Evolutionary conservation across 2,329 filamentous ascomycete genomes (phyloP), one percentile per base, ranked within the genome.

Genomic region (Zasmidium angulare): DNA sequence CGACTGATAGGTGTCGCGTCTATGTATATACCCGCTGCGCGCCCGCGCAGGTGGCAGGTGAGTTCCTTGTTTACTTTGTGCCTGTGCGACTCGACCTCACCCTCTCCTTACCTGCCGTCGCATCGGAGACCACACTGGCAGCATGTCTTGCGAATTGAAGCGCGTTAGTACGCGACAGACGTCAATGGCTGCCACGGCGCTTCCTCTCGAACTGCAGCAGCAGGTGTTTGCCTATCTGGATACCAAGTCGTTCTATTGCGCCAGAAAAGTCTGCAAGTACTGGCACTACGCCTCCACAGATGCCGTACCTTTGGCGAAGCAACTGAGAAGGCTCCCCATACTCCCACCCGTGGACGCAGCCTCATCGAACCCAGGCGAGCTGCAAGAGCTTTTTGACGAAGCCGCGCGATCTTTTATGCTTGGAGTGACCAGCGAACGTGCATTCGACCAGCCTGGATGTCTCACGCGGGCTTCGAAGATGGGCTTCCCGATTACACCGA

Each of bases 181-280:
- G 17, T 57, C 58, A 6, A 60, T 50, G 49, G 62, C 68, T 49
- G 66, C 68, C 4, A 68, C 68, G 11, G 58, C 62, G 50, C 64
- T 74, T 3, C 72, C 71, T 36, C 59, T 73, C 12, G 72, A 74
- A 55, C 61, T 74, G 31, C 72, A 72, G 53, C 72, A 73, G 61
- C 71, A 72, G n/a, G 50, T 53, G 53, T 74, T 71, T 63, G 58
- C 63, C 23, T 68, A 63, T 59, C 67, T 74, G 47, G 71, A 73
- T 46, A 62, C 70, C 7, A 64, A 60, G 47, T 71, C 71, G 2
- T 74, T 73, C 63, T 68, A 69, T 55, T 60, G 66, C 6, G 68
- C 70, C 1, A 62, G 71, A 9, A 68, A 64, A 46, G 69, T 72
- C 20, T 73, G 71, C 66, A 68, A 65, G 50, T 73, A 64, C 62